These are phyloP conservation scores for Ophiosphaerella herpotricha DNA, from an alignment of 2,329 filamentous ascomycete genomes.

Conservation along the genomic window DNA sequence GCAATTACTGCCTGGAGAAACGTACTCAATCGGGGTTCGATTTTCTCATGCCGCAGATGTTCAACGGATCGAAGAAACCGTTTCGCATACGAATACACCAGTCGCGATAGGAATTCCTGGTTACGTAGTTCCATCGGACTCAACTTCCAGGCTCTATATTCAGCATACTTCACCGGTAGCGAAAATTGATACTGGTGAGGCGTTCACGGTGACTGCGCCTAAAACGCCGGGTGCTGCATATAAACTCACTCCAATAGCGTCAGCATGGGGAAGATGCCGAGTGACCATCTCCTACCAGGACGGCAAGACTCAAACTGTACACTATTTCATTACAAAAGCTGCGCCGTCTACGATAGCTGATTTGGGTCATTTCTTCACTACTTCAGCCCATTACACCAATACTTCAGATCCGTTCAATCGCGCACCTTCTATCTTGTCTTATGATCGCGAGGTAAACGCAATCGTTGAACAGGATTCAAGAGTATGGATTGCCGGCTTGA, in stretches of 20 bases:
- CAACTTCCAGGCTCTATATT: constrained; percentile 54
- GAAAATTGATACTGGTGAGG: constrained; percentile 46
- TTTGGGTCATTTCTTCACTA: constrained; percentile 60
- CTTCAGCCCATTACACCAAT: constrained; percentile 58
- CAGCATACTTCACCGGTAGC: constrained; percentile 48
- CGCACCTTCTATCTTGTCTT: constrained; percentile 61
- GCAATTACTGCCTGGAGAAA: constrained; percentile 52
- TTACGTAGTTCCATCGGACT: constrained; percentile 58
- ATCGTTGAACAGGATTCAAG: constrained; percentile 54
- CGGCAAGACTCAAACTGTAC: constrained; percentile 57
- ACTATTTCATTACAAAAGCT: constrained; percentile 61
- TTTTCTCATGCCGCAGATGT: constrained; percentile 56
- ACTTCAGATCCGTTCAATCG: constrained; percentile 60
- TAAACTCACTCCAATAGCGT: constrained; percentile 49
- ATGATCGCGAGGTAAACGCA: constrained; percentile 49
- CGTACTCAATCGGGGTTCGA: constrained; percentile 55
- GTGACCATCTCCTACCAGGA: constrained; percentile 56
- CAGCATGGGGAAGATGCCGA: constrained; percentile 56
- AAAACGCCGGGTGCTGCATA: constrained; percentile 43
- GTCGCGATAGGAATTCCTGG: constrained; percentile 60
- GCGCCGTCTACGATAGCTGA: constrained; percentile 51
- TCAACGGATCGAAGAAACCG: constrained; percentile 54
- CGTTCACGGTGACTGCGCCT: constrained; percentile 42
- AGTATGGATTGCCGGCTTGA: constrained; percentile 64
- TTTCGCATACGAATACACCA: constrained; percentile 52